Evolutionary conservation across 2,329 filamentous ascomycete genomes (phyloP), one percentile per base, ranked within the genome.

Genomic region (Trichoderma sp.): DNA sequence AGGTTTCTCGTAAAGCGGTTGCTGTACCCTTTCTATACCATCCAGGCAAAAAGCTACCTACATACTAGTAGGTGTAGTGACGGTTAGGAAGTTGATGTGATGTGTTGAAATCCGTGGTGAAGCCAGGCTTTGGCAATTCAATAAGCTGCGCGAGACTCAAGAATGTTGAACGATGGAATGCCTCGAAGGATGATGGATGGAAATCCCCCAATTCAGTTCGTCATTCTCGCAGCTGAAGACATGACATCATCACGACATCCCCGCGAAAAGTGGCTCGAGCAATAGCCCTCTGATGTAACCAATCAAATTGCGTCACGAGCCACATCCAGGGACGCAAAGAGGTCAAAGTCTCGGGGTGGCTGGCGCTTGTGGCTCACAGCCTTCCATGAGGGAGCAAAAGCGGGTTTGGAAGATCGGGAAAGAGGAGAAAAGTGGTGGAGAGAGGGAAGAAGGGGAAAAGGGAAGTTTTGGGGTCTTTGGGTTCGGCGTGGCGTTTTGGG

Each of bases 321-420:
- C 59, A 63, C 59, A 55, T 39, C 21, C 19, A n/a, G 30, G 48
- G 48, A 43, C 48, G 28, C 2, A 54, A 45, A 39, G 48, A 30
- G 43, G 17, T 41, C 48, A 54, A 55, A 24, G 41, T 47, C 50
- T n/a, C 41, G 59, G 50, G 50, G 59, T 63, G 59, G 59, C 59
- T 63, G 59, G 48, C 59, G 17, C 14, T 24, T 51, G 50, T 54
- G 59, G 59, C 59, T 54, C 24, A 62, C 50, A n/a, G 14, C 34
- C 15, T 14, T 2, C 19, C 24, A 55, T 14, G 39, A 26, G 48
- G 50, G 50, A 55, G 14, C 48, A 39, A 48, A 44, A 55, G 59
- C 59, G 59, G 59, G 48, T 48, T 62, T 17, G 39, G 30, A 39
- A 48, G 7, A 50, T 47, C n/a, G 3, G 48, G 19, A 7, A 14